Percentiles rank a stretch among this genome's conserved stretches.
phyloP scores from a whole-genome alignment of 148 eudicot genomes.

The Chenopodium album region DNA sequence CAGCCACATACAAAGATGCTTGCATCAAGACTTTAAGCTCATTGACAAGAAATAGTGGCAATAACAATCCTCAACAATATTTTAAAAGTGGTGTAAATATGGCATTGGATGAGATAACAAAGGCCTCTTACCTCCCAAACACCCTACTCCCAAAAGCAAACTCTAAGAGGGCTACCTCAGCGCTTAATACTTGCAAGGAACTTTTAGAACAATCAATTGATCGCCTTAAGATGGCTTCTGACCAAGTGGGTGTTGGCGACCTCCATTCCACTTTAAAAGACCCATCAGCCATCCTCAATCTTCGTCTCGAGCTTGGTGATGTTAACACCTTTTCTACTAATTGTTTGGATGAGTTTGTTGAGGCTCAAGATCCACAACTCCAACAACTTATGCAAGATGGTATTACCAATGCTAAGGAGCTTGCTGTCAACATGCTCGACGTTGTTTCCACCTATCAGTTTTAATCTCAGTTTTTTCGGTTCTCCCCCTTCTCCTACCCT shows the following conservation, averaged over 20 bases:
- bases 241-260: constrained; percentile 25
- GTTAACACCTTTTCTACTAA: constrained; percentile 37
- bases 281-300: constrained; percentile 14
- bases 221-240: constrained; percentile 40
- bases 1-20: constrained; percentile 31
- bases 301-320: constrained; percentile 41
- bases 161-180: constrained; percentile 9
- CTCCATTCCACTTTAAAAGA: constrained; percentile 12
- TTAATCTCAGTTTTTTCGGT: background rate
- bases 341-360: constrained; percentile 38
- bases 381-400: constrained; percentile 25
- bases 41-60: constrained; percentile 25
- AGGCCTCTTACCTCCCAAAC: constrained; percentile 18
- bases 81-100: constrained; percentile 30
- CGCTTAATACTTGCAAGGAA: constrained; percentile 38
- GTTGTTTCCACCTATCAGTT: constrained; percentile 29
- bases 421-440: constrained; percentile 38
- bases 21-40: constrained; percentile 31
- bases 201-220: constrained; percentile 32
- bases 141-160: constrained; percentile 17
- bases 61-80: constrained; percentile 28
- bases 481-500: no score
- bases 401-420: constrained; percentile 31
- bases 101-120: constrained; percentile 34
- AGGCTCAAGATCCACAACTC: constrained; percentile 25